Evolutionary conservation across 768 basidiomycete species (phyloP), one percentile per base, ranked within the genome.

Genomic region (Phylloporus sp.): DNA sequence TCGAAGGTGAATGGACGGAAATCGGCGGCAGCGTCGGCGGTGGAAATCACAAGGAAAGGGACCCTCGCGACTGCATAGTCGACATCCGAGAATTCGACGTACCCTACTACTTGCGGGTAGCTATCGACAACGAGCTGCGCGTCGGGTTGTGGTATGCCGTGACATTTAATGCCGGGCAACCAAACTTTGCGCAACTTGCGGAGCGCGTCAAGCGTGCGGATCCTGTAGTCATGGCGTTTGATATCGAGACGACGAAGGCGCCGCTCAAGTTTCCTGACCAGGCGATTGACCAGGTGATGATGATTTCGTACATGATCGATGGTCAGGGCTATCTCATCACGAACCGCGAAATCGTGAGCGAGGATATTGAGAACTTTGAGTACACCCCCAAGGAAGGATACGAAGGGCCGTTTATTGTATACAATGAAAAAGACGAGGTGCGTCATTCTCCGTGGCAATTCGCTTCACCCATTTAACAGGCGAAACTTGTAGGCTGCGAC

Each of bases 261-360:
- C 95, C 96, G n/a, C 81, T 98, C 58, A 98, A 98, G 68, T 98
- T 98, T 62, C 95, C 96, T 1, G 96, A 98, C 70, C 86, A 93
- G 56, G 79, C 82, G 7, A 84, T 90, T 21, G 96, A 98, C 71
- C 94, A 97, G 64, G 92, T 99, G 58, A 99, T 99, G 95, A 99
- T 99, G 96, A 98, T 99, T 53, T 99, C 96, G 35, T 99, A 98
- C 69, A 98, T 99, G 94, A 74, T 99, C 15, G 96, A 99, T 63
- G 95, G 93, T 0, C 90, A 94, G 65, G 96, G 96, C 0, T 99
- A 88, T 62, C 79, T 99, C 51, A 97, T 99, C 67, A 96, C 92
- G 18, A 98, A 98, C 59, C 79, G 96, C 34, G 96, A 99, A 55
- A 97, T 98, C 41, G 91, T 98, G 48, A 84, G 86, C 50, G 94